phyloP scores from a whole-genome alignment of 345 rosid genomes.

The Moricandia moricandioides region DNA sequence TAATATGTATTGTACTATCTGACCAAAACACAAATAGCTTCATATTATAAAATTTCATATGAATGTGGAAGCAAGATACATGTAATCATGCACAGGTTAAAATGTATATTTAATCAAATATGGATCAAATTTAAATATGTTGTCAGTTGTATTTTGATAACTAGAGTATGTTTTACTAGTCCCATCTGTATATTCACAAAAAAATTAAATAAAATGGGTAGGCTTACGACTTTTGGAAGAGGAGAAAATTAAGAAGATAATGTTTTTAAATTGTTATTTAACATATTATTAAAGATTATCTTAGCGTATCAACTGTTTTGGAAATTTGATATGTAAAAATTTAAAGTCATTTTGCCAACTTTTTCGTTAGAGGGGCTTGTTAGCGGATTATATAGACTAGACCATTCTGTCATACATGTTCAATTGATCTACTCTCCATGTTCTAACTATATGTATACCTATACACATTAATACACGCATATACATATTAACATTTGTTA shows the following conservation, averaged over 20 bases:
- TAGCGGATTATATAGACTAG: slow-evolving; percentile 19
- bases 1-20: neutral
- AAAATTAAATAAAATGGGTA: slow-evolving; percentile 8
- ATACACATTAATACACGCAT: neutral
- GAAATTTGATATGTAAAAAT: slow-evolving; percentile 9
- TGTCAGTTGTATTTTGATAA: slow-evolving; percentile 27
- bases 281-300: neutral
- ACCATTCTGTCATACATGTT: slow-evolving; percentile 36
- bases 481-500: neutral
- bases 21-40: neutral
- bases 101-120: neutral
- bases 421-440: slow-evolving; percentile 13
- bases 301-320: neutral
- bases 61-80: no score
- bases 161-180: slow-evolving; percentile 23
- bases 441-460: slow-evolving; percentile 10
- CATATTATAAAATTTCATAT: neutral
- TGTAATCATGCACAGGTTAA: no score
- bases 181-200: slow-evolving; percentile 19
- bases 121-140: slow-evolving; percentile 21
- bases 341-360: slow-evolving; percentile 30
- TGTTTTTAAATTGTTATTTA: slow-evolving; percentile 24
- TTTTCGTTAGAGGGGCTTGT: neutral
- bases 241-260: slow-evolving; percentile 5
- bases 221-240: slow-evolving; percentile 12